Conservation (phyloP, 192 early-diverging fungal genomes). For the Backusella parvicylindrica region DNA sequence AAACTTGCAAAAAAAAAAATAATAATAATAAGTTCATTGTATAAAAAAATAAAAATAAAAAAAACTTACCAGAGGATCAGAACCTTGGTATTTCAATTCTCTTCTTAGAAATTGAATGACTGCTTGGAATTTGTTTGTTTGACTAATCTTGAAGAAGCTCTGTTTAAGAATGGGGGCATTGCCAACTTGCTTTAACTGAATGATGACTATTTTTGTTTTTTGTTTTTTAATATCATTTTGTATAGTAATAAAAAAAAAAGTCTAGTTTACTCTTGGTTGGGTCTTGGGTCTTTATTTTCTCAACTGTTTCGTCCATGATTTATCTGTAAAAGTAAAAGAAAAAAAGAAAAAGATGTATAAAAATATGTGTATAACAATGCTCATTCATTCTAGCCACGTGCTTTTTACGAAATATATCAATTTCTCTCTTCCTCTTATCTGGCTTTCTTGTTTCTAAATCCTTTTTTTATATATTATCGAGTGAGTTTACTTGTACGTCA, state of each 20-base stretch:
- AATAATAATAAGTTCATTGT: neutral
- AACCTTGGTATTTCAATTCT: conserved; percentile 72
- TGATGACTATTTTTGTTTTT: conserved; percentile 58
- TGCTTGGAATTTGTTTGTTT: conserved; percentile 78
- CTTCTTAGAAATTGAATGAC: conserved; percentile 83
- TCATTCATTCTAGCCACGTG: neutral
- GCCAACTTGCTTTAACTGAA: conserved; percentile 79
- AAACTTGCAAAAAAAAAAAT: conserved; percentile 52
- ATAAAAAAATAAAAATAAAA: neutral
- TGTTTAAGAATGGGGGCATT: conserved; percentile 91
- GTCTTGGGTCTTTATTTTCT: neutral
- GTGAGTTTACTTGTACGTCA: no score
- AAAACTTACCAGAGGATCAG: conserved; percentile 64
- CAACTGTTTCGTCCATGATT: neutral
- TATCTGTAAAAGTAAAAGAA: neutral
- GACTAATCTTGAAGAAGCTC: conserved; percentile 79
- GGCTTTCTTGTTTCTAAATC: no score
- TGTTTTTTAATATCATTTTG: neutral
- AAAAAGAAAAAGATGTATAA: neutral
- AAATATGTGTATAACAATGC: neutral
- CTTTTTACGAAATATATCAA: no score
- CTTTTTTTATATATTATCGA: no score
- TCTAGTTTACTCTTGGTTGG: neutral
- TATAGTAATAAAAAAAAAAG: no score
- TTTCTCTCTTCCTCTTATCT: no score